Base-by-base conservation (phyloP, 2,329 filamentous ascomycete genomes). In the Colletotrichum higginsianum region DNA sequence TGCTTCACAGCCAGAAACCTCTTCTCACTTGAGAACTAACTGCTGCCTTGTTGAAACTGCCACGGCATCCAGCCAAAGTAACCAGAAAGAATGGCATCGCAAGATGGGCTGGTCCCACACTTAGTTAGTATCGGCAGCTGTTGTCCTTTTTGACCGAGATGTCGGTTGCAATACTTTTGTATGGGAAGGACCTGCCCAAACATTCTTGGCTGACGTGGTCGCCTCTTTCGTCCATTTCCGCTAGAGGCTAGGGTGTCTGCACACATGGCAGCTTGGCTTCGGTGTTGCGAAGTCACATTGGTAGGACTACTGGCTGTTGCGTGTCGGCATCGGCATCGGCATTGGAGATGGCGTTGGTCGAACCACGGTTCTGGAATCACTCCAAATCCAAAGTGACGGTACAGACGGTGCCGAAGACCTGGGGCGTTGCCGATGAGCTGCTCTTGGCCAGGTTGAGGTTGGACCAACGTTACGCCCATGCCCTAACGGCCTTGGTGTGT, bases 371-470 rank as follows among this genome's bases (percentile, higher is more conserved):
- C 49, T 46, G 18, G 38, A 15, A 42, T 11, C 30, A 2, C 18
- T 5, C 49, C 15, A 46, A 38, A 21, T 44, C 16, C 12, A 46
- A 44, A 49, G 16, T 44, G 13, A 16, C 16, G 4, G n/a, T 44
- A 40, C 23, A 18, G 16, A 53, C 16, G 35, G 38, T 53, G 21
- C 21, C 42, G 35, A 53, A 30, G 21, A 40, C 38, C 38, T 40
- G 38, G 16, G 50, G 23, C 61, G 30, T 64, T 38, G n/a, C 61
- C 61, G 49, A 63, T 53, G 38, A 53, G 38, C 21, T 63, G 38
- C 23, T 7, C 26, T 64, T 26, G 42, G 35, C 3, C 21, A 30
- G 47, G 26, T 55, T 11, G 21, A 21, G 42, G 12, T 40, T 42
- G 50, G 40, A 62, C 40, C 57, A 26, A 52, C 23, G 52, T 35